Conservation (phyloP, 2,329 filamentous ascomycete genomes). For the Aureobasidium sp. region DNA sequence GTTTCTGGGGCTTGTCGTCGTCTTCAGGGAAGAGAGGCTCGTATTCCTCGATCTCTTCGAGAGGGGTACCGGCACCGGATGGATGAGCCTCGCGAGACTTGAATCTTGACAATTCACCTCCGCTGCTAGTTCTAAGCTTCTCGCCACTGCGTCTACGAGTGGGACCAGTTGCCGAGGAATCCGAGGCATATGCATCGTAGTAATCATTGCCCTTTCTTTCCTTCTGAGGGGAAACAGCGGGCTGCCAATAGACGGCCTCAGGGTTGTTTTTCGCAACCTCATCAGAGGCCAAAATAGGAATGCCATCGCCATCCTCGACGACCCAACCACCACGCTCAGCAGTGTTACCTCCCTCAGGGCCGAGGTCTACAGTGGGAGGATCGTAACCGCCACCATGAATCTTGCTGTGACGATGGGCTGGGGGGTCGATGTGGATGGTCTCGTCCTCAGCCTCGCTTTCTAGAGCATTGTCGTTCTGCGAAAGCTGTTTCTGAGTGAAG, state of each 20-base stretch:
- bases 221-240: constrained; percentile 69
- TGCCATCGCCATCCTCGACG: constrained; percentile 54
- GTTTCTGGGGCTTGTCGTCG: constrained; percentile 51
- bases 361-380: constrained; percentile 43
- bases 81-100: constrained; percentile 44
- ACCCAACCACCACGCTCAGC: constrained; percentile 41
- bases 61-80: constrained; percentile 50
- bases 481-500: constrained; percentile 27
- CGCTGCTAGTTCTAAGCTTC: constrained; percentile 54
- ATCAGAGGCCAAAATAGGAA: constrained; percentile 81
- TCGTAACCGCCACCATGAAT: constrained; percentile 43
- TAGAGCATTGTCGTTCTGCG: constrained; percentile 21
- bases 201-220: constrained; percentile 49
- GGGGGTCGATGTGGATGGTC: constrained; percentile 72
- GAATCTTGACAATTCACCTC: constrained; percentile 40
- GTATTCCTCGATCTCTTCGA: constrained; percentile 88
- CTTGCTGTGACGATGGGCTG: constrained; percentile 37
- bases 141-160: constrained; percentile 47
- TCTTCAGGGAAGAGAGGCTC: constrained; percentile 81
- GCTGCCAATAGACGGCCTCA: constrained; percentile 57
- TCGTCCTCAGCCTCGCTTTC: constrained; percentile 44
- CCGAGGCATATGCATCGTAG: constrained; percentile 43
- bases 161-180: constrained; percentile 24
- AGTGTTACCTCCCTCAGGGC: constrained; percentile 36
- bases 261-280: constrained; percentile 76